Percentiles rank a stretch among this genome's conserved stretches.
phyloP scores from a whole-genome alignment of 169 alveolate genomes.

The Plasmodium inui region DNA sequence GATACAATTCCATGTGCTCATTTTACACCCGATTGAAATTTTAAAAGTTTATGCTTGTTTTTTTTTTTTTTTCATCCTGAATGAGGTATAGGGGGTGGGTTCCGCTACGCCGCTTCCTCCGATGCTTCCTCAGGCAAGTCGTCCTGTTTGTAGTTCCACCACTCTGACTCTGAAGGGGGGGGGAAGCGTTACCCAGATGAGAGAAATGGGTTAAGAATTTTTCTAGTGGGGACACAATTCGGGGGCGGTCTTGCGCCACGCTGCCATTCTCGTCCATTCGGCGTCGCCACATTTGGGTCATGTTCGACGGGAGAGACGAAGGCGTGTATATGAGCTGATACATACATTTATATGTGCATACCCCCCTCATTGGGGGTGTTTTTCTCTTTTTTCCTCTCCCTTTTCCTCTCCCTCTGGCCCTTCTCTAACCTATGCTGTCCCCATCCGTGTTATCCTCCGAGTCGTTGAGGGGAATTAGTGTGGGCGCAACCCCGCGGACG shows the following conservation, averaged over 20 bases:
- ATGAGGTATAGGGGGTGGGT: neutral
- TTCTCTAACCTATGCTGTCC: constrained; percentile 20
- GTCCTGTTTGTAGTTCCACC: constrained; percentile 57
- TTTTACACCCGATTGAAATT: neutral
- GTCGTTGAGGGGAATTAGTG: constrained; percentile 21
- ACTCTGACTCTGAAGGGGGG: constrained; percentile 30
- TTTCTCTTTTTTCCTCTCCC: neutral
- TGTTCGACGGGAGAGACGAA: neutral
- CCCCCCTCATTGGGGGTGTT: neutral
- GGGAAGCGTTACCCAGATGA: neutral
- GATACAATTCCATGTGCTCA: neutral
- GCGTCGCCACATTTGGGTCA: neutral
- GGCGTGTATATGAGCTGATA: neutral
- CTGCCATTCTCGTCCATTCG: no score
- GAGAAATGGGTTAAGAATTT: neutral
- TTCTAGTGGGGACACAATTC: neutral
- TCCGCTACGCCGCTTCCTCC: neutral
- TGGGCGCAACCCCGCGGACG: constrained; percentile 56
- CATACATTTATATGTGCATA: neutral
- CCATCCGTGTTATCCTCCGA: constrained; percentile 49
- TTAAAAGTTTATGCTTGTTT: no score
- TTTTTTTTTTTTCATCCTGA: neutral
- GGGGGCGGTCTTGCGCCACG: neutral
- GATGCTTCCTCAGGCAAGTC: neutral
- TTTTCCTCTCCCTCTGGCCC: neutral